Evolutionary conservation across 192 early-diverging fungal species (phyloP).

Genomic region (Coemansia sp.): DNA sequence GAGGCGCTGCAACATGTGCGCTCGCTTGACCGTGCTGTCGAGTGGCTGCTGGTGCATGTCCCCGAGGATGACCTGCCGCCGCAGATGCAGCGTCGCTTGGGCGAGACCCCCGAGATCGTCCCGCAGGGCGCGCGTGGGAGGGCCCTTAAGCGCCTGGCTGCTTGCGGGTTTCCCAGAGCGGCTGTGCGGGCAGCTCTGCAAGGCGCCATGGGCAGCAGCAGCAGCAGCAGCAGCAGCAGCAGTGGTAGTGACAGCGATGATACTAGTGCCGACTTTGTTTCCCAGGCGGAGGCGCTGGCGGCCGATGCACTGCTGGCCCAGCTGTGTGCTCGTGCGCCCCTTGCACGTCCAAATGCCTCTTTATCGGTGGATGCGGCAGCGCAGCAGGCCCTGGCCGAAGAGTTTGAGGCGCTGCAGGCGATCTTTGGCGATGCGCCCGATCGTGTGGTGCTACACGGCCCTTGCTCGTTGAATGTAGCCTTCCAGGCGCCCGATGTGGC

Average conservation of each 20-base stretch:
- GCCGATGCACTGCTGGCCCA: slow-evolving; percentile 4
- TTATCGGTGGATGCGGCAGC: background rate
- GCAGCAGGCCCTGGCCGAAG: slow-evolving; percentile 12
- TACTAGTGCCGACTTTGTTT: background rate
- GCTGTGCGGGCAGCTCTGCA: background rate
- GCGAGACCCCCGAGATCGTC: slow-evolving; percentile 17
- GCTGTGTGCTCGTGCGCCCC: background rate
- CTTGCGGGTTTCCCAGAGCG: slow-evolving; percentile 24
- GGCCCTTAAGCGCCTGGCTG: slow-evolving; percentile 19
- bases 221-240: too few relatives aligned
- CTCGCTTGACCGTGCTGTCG: slow-evolving; percentile 54
- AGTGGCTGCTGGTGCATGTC: slow-evolving; percentile 88
- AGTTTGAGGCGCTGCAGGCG: slow-evolving; percentile 20
- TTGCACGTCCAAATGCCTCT: background rate
- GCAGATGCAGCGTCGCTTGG: slow-evolving; percentile 18
- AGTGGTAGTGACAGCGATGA: too few relatives aligned
- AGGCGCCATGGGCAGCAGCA: background rate
- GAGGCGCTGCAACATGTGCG: slow-evolving; percentile 66
- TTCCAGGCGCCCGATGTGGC: slow-evolving; percentile 9
- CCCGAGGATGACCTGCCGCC: slow-evolving; percentile 75
- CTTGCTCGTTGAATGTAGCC: slow-evolving; percentile 9
- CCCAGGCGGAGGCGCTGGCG: slow-evolving; percentile 9
- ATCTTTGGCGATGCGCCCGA: slow-evolving; percentile 26
- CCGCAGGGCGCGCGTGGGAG: background rate
- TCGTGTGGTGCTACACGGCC: background rate